Evolutionary conservation across 371 early-diverging fungal species (phyloP).

Genomic region (Zychaea mexicana): DNA sequence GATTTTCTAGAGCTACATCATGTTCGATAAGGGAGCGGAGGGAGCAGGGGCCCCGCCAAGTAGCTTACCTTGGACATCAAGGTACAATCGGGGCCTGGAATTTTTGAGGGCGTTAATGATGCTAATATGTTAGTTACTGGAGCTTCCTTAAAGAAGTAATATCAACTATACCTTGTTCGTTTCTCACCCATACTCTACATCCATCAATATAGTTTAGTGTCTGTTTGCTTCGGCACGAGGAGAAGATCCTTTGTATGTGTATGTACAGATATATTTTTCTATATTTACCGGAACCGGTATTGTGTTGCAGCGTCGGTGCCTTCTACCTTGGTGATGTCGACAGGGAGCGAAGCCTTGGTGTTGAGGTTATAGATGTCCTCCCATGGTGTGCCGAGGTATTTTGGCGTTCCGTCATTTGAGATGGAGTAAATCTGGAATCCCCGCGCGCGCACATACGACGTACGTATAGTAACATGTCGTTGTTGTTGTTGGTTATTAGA

Average conservation of each 20-base stretch:
- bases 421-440: constrained; percentile 16
- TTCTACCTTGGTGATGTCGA: background rate
- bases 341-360: constrained; percentile 16
- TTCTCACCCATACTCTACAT: background rate
- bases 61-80: constrained; percentile 25
- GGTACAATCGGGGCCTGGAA: constrained; percentile 25
- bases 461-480: no score
- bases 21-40: no score
- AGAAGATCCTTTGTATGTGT: no score
- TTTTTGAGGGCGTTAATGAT: background rate
- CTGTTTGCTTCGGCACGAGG: background rate
- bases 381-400: constrained; percentile 23
- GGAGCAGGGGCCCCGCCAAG: no score
- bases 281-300: background rate
- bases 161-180: background rate
- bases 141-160: no score
- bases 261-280: background rate
- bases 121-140: background rate
- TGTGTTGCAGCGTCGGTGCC: background rate
- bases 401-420: constrained; percentile 15
- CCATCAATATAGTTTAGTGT: background rate
- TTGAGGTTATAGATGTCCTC: constrained; percentile 19
- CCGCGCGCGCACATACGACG: no score
- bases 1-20: background rate
- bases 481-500: no score